phyloP scores from a whole-genome alignment of 2,329 filamentous ascomycete genomes.

The Amauroascus niger region DNA sequence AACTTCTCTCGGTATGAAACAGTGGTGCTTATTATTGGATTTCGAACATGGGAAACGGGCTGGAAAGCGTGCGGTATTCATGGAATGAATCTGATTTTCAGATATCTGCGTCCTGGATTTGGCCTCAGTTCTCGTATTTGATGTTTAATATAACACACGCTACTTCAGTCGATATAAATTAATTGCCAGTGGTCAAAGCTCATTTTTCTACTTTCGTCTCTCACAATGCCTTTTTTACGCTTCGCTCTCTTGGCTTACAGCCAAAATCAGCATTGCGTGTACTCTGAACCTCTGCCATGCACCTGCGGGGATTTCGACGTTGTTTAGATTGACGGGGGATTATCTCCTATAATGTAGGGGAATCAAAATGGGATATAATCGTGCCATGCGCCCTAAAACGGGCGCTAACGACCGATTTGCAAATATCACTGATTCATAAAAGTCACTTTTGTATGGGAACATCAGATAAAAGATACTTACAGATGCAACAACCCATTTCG shows the following conservation, averaged over 20 bases:
- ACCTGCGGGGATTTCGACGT: too few species aligned
- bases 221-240: background rate
- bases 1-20: background rate
- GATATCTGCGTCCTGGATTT: background rate
- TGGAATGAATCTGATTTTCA: background rate
- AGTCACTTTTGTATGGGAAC: too few species aligned
- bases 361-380: too few species aligned
- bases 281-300: too few species aligned
- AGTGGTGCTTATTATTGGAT: background rate
- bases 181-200: background rate
- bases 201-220: background rate
- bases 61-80: background rate
- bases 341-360: too few species aligned
- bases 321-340: too few species aligned
- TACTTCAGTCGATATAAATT: constrained; percentile 1
- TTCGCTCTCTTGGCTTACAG: background rate
- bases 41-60: background rate
- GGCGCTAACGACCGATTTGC: too few species aligned
- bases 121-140: background rate
- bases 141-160: background rate
- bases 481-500: too few species aligned
- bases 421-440: too few species aligned
- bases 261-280: background rate
- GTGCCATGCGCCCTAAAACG: too few species aligned
- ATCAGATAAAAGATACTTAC: too few species aligned